Conservation (phyloP, 495 filamentous ascomycete genomes). For the Aspergillus heteromorphus region DNA sequence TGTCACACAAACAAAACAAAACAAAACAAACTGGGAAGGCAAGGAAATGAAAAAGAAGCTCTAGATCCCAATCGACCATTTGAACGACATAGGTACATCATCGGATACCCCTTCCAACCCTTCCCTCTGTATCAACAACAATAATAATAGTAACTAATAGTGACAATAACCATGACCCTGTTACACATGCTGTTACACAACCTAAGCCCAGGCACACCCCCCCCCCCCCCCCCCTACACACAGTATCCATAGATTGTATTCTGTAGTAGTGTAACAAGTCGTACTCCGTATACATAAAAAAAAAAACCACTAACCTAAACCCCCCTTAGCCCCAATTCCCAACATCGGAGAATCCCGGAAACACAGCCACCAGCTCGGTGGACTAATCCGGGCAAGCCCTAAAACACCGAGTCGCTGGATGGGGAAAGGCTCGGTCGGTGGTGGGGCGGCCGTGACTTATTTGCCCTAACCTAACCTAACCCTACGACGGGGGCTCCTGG, state of each 20-base stretch:
- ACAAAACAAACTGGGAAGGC: neutral
- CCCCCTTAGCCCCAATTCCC: neutral
- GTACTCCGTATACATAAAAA: too few relatives aligned
- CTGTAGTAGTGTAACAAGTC: too few relatives aligned
- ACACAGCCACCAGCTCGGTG: constrained; percentile 8
- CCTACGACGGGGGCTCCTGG: neutral
- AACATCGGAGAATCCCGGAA: constrained; percentile 14
- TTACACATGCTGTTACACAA: too few relatives aligned
- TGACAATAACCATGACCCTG: too few relatives aligned
- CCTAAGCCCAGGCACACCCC: too few relatives aligned
- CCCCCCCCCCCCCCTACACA: too few relatives aligned
- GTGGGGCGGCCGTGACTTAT: neutral
- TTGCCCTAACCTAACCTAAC: neutral
- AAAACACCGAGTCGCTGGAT: constrained; percentile 4
- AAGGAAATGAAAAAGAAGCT: neutral
- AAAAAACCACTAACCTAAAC: neutral
- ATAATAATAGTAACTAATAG: too few relatives aligned
- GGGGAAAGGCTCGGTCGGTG: neutral
- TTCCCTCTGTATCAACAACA: too few relatives aligned
- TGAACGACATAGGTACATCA: neutral
- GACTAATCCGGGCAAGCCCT: constrained; percentile 19
- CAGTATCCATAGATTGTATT: too few relatives aligned
- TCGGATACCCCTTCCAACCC: too few relatives aligned
- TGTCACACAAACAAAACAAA: neutral
- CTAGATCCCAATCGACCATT: neutral